phyloP scores from a whole-genome alignment of 2,329 filamentous ascomycete genomes.

The Arthrobotrys sinensis region DNA sequence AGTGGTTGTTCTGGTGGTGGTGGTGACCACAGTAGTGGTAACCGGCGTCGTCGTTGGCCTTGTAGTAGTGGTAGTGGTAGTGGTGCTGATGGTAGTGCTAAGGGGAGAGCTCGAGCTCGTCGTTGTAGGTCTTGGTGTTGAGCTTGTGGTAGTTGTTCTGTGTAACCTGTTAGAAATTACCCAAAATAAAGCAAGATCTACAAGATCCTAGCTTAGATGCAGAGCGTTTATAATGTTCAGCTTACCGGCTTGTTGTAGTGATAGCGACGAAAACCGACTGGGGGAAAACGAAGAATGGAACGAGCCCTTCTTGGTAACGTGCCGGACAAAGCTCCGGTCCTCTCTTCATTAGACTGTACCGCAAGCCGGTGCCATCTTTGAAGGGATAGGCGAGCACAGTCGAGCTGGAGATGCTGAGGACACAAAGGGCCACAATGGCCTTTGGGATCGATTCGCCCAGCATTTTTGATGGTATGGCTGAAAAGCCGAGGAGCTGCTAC shows the following conservation, averaged over 20 bases:
- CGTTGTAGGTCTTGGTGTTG: conserved; percentile 12
- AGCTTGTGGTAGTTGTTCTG: conserved; percentile 13
- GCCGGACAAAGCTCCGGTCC: conserved; percentile 28
- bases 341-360: conserved; percentile 23
- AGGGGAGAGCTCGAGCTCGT: neutral
- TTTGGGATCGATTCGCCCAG: conserved; percentile 5
- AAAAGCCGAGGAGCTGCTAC: conserved; percentile 3
- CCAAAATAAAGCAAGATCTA: neutral
- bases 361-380: conserved; percentile 18
- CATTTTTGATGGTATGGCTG: conserved; percentile 19
- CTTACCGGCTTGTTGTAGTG: conserved; percentile 10
- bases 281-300: conserved; percentile 30
- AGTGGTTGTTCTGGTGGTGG: conserved; percentile 22
- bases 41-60: conserved; percentile 5
- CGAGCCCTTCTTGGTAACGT: conserved; percentile 2
- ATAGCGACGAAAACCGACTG: conserved; percentile 30
- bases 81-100: conserved; percentile 1
- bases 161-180: neutral
- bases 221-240: no score
- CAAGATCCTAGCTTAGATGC: neutral
- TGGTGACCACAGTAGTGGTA: conserved; percentile 21
- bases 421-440: conserved; percentile 12
- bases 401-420: conserved; percentile 9
- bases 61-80: conserved; percentile 17
- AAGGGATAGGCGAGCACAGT: conserved; percentile 23